Percentiles rank a stretch among this genome's conserved stretches.
Conservation (phyloP, 371 early-diverging fungal genomes). For the Lichtheimia ornata region DNA sequence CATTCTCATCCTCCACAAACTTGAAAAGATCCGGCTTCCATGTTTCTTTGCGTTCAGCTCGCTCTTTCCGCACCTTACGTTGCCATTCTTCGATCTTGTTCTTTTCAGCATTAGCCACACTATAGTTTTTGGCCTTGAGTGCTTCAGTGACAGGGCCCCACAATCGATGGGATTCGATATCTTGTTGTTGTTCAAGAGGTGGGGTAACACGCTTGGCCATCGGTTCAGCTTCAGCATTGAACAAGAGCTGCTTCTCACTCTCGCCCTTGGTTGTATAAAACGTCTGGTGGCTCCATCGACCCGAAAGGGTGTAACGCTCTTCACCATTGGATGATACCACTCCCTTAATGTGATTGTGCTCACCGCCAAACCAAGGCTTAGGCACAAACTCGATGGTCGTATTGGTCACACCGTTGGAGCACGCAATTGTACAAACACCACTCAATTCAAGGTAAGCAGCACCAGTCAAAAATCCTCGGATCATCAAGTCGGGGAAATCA, state of each 20-base stretch:
- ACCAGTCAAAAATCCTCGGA: conserved; percentile 61
- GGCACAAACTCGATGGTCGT: conserved; percentile 58
- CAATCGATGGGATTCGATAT: conserved; percentile 69
- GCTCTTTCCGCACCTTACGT: conserved; percentile 62
- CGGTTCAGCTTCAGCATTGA: conserved; percentile 64
- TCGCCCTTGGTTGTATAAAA: conserved; percentile 38
- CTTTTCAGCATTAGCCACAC: conserved; percentile 68
- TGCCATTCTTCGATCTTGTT: conserved; percentile 75
- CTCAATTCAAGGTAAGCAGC: conserved; percentile 60
- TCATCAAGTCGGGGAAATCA: conserved; percentile 56
- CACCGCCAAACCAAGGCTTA: conserved; percentile 59
- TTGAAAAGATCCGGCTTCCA: conserved; percentile 56
- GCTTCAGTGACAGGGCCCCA: conserved; percentile 75
- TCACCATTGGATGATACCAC: conserved; percentile 26
- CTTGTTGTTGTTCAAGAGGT: conserved; percentile 63
- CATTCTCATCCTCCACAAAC: conserved; percentile 44
- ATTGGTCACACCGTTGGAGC: conserved; percentile 45
- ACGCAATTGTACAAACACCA: conserved; percentile 54
- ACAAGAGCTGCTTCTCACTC: conserved; percentile 50
- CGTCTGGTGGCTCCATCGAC: conserved; percentile 70
- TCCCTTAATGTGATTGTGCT: conserved; percentile 53
- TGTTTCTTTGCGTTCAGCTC: conserved; percentile 48
- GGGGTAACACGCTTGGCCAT: conserved; percentile 54
- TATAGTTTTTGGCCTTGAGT: conserved; percentile 62
- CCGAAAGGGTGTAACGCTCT: conserved; percentile 38